phyloP scores from a whole-genome alignment of 192 early-diverging fungal genomes.

The Backusella luteola region DNA sequence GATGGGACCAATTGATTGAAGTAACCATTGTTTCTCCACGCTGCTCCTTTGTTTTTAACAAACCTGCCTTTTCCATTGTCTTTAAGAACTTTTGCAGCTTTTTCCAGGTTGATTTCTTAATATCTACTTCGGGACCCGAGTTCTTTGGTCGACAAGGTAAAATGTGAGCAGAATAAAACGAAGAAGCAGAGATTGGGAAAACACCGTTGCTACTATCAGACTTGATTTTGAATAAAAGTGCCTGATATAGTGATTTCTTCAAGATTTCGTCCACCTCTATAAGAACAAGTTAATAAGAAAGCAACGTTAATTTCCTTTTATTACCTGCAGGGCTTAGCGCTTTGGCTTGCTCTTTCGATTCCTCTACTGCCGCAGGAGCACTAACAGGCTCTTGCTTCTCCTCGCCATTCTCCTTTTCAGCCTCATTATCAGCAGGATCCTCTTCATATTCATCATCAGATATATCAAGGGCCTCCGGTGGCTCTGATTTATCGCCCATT shows the following conservation, averaged over 20 bases:
- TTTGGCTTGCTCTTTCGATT: not conserved
- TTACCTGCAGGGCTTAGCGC: slow-evolving; percentile 3
- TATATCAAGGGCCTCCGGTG: slow-evolving; percentile 45
- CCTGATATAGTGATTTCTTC: slow-evolving; percentile 66
- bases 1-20: slow-evolving; percentile 59
- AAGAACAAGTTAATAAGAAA: not conserved
- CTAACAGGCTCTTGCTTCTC: not conserved
- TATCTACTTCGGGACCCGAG: slow-evolving; percentile 58
- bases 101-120: slow-evolving; percentile 85
- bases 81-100: slow-evolving; percentile 90
- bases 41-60: slow-evolving; percentile 81
- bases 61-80: slow-evolving; percentile 79
- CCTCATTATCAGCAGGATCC: slow-evolving; percentile 26
- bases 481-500: slow-evolving; percentile 62
- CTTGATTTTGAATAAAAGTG: slow-evolving; percentile 66
- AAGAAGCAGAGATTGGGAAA: slow-evolving; percentile 74
- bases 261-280: slow-evolving; percentile 78
- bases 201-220: slow-evolving; percentile 47
- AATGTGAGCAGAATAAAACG: slow-evolving; percentile 77
- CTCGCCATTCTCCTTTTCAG: not conserved
- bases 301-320: not conserved
- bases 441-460: slow-evolving; percentile 26
- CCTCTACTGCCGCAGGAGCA: not conserved
- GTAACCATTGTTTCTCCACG: slow-evolving; percentile 60
- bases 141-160: slow-evolving; percentile 62